Base-by-base conservation (phyloP, 2,329 filamentous ascomycete genomes). In the Trichoderma simmonsii region DNA sequence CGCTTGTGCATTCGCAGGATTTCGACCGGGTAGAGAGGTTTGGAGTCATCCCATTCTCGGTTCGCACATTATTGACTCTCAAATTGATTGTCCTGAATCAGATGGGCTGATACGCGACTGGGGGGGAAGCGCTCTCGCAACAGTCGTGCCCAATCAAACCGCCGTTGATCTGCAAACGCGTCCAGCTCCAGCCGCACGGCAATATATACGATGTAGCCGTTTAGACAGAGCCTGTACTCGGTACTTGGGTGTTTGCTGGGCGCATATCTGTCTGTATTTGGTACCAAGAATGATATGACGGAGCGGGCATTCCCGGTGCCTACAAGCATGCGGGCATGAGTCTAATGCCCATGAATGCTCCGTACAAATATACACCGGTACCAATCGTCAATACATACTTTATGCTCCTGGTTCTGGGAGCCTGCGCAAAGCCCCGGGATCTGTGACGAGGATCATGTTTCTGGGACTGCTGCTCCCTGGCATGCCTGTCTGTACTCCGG, bases 371-470 rank as follows among this genome's bases (percentile, higher is more conserved):
- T 21, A 65, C 32, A 21, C 15, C 28, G n/a, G 28, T 24, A 26
- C n/a, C 36, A n/a, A 30, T 56, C n/a, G 21, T 32, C 32, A 28
- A 21, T 70, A 70, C 57, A 24, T 26, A 9, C 28, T 26, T n/a
- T 30, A n/a, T 30, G 24, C 68, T 48, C 32, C 60, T 59, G 62
- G 60, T 24, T 28, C 18, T 54, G 36, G 26, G 24, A 36, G 70
- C 56, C 56, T 67, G 30, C 54, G 54, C 56, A 60, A 60, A 61
- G 54, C 24, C 54, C 57, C 54, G 64, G 64, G 70, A 71, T 68
- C 70, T 71, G 70, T 68, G 65, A 67, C 70, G 56, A 56, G 61
- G 69, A 71, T 71, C 30, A 59, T 61, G 28, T 15, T 57, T 39
- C 21, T 51, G 54, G 62, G 59, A 54, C 34, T n/a, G 54, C 34